A percentile compares a stretch with the other conserved stretches of the same genome.
Conservation (phyloP, 1,284 basidiomycete genomes). For the Exobasidium cylindrosporum region DNA sequence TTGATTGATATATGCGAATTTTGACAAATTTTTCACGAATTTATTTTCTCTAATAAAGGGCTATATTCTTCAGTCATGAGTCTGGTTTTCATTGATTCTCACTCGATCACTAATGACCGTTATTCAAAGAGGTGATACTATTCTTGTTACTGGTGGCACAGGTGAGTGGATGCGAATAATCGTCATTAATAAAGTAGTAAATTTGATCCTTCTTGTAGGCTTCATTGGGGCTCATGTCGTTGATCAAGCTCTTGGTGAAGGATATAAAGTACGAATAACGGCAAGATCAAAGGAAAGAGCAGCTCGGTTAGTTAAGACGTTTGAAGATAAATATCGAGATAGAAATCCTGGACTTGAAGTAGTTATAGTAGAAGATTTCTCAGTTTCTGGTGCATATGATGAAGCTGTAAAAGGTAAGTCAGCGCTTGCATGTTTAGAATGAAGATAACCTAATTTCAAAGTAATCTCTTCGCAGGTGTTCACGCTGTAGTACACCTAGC, state of each 20-base stretch:
- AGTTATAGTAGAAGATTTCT: neutral
- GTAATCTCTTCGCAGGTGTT: constrained; percentile 58
- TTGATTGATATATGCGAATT: no score
- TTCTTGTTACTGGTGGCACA: neutral
- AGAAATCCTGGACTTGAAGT: neutral
- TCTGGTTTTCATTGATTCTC: no score
- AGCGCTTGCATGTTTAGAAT: constrained; percentile 55
- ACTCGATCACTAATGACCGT: no score
- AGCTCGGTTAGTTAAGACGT: neutral
- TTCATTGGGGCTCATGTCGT: constrained; percentile 5
- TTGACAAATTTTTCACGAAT: no score
- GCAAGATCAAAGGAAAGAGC: neutral
- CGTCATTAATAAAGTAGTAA: no score
- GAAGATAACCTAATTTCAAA: constrained; percentile 66
- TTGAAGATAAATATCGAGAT: neutral
- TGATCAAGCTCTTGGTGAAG: neutral
- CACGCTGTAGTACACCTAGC: constrained; percentile 2
- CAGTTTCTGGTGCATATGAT: neutral
- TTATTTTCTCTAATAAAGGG: no score
- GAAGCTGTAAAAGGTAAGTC: constrained; percentile 3
- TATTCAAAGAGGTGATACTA: neutral
- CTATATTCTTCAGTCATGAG: no score
- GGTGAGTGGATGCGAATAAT: neutral
- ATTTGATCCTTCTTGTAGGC: no score
- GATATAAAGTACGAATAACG: neutral